These are phyloP conservation scores for Quercus agrifolia DNA, from an alignment of 306 rosid species.

Conservation along the genomic window DNA sequence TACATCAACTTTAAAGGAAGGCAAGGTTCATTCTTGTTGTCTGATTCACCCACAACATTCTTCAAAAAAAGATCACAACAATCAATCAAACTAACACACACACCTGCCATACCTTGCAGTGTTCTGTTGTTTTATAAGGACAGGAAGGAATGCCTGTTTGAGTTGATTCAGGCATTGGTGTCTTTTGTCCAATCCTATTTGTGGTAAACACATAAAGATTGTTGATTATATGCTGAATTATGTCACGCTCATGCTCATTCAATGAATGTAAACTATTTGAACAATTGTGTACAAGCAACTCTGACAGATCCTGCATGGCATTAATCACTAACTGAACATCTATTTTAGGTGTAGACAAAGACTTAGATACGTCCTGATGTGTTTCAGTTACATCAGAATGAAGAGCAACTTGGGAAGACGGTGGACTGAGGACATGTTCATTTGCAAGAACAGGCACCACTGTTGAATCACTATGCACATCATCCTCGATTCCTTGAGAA, in stretches of 20 bases:
- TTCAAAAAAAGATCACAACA: background rate
- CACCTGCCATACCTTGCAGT: constrained; percentile 43
- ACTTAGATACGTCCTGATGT: constrained; percentile 36
- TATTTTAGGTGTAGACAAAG: constrained; percentile 33
- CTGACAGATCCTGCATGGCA: constrained; percentile 54
- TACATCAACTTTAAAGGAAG: background rate
- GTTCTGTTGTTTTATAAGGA: constrained; percentile 32
- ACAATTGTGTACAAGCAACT: constrained; percentile 45
- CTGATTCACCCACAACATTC: constrained; percentile 3
- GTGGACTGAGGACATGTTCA: constrained; percentile 16
- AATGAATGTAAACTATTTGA: constrained; percentile 28
- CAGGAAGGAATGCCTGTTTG: constrained; percentile 24
- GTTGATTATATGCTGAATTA: constrained; percentile 41
- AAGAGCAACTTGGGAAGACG: constrained; percentile 26
- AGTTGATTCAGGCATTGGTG: constrained; percentile 28
- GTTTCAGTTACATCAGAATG: constrained; percentile 27
- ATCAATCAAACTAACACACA: background rate
- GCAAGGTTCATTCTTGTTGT: background rate
- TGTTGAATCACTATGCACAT: constrained; percentile 12
- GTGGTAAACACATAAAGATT: constrained; percentile 39
- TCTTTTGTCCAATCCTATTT: constrained; percentile 21
- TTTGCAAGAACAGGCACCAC: constrained; percentile 20
- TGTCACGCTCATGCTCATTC: constrained; percentile 31
- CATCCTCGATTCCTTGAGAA: constrained; percentile 24
- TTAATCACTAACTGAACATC: constrained; percentile 36